Percentiles rank a stretch among this genome's conserved stretches.
phyloP scores from a whole-genome alignment of 2,329 filamentous ascomycete species.

The Karstenula rhodostoma region DNA sequence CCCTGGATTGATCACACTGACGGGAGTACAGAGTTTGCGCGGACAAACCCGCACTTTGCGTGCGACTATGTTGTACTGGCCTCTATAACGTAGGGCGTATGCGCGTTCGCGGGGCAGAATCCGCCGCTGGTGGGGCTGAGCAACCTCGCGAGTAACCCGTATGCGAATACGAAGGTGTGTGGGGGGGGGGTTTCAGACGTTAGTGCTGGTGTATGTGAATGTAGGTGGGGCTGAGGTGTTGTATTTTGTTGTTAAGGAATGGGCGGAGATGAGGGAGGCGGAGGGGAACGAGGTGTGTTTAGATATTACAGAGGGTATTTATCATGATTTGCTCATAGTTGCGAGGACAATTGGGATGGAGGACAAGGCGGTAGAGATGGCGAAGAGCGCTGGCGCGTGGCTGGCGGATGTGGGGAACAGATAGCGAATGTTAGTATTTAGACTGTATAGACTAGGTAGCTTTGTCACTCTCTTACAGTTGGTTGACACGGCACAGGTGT shows the following conservation, averaged over 20 bases:
- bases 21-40: slow-evolving; percentile 31
- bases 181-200: slow-evolving; percentile 52
- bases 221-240: slow-evolving; percentile 54
- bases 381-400: slow-evolving; percentile 52
- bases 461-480: too few species aligned
- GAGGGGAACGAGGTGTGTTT: slow-evolving; percentile 54
- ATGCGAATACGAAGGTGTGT: slow-evolving; percentile 49
- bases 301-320: slow-evolving; percentile 51
- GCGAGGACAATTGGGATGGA: slow-evolving; percentile 55
- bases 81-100: slow-evolving; percentile 55
- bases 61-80: slow-evolving; percentile 53
- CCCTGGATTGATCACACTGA: slow-evolving; percentile 53
- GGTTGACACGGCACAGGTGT: too few species aligned
- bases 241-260: slow-evolving; percentile 50
- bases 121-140: slow-evolving; percentile 22
- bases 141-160: slow-evolving; percentile 34
- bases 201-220: slow-evolving; percentile 53
- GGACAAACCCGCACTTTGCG: slow-evolving; percentile 42
- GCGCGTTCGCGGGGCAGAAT: slow-evolving; percentile 39
- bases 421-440: neutral
- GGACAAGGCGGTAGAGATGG: slow-evolving; percentile 44
- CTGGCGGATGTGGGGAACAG: slow-evolving; percentile 21
- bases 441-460: too few species aligned
- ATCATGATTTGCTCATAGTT: slow-evolving; percentile 58
- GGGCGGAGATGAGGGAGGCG: slow-evolving; percentile 48